Percentiles rank a stretch among this genome's conserved stretches.
Conservation (phyloP, 192 early-diverging fungal species). For the Gonapodya sp. region DNA sequence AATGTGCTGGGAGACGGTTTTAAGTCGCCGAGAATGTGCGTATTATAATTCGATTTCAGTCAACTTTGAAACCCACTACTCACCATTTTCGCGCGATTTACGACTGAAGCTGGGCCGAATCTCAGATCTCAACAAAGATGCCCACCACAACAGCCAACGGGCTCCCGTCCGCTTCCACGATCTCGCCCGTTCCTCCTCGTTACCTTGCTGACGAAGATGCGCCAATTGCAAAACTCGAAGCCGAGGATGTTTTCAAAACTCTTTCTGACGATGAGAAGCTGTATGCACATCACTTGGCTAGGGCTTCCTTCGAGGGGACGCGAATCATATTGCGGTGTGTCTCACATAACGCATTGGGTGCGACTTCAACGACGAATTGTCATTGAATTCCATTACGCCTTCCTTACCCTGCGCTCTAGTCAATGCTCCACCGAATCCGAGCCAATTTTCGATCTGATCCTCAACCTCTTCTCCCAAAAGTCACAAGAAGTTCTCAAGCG, state of each 20-base stretch:
- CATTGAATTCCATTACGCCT: constrained; percentile 14
- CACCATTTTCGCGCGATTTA: too few species aligned
- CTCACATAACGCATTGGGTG: constrained; percentile 5
- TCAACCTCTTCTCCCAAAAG: constrained; percentile 26
- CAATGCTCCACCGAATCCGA: not conserved
- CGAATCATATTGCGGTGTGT: constrained; percentile 28
- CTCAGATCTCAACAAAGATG: too few species aligned
- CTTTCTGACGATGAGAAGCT: constrained; percentile 34
- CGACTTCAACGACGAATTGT: not conserved
- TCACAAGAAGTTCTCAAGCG: constrained; percentile 15
- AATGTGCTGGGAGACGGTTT: too few species aligned
- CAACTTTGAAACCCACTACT: too few species aligned
- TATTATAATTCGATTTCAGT: too few species aligned
- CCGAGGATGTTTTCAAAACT: constrained; percentile 34
- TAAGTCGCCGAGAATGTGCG: too few species aligned
- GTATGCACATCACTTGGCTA: constrained; percentile 44
- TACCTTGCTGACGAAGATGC: constrained; percentile 30
- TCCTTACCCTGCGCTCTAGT: not conserved
- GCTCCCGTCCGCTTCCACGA: too few species aligned
- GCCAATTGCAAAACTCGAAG: constrained; percentile 40
- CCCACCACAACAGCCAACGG: too few species aligned
- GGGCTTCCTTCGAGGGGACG: constrained; percentile 42
- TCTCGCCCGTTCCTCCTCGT: not conserved
- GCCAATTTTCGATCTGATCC: constrained; percentile 30
- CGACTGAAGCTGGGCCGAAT: too few species aligned